Evolutionary conservation across 768 basidiomycete species (phyloP).

Genomic region (Pleurotus pulmonarius): DNA sequence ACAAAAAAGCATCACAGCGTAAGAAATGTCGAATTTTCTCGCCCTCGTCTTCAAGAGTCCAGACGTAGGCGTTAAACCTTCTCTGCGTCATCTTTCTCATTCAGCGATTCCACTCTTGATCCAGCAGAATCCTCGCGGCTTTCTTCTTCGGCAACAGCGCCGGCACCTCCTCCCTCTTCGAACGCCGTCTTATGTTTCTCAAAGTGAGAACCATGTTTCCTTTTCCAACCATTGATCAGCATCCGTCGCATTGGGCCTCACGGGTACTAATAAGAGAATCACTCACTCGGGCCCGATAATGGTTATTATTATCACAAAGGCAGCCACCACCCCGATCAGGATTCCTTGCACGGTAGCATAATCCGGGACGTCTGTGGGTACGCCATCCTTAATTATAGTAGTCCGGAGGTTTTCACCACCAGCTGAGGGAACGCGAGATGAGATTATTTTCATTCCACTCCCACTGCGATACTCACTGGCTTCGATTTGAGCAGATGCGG

Average conservation of each 20-base stretch:
- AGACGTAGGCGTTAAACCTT: no score
- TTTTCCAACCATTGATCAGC: constrained; percentile 15
- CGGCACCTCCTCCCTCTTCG: constrained; percentile 65
- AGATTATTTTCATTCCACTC: background rate
- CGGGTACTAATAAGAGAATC: background rate
- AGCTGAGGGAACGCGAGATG: constrained; percentile 26
- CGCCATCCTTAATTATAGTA: constrained; percentile 42
- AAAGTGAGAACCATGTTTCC: constrained; percentile 77
- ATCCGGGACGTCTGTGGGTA: constrained; percentile 44
- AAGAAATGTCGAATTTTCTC: no score
- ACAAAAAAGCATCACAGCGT: background rate
- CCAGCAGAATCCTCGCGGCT: constrained; percentile 1
- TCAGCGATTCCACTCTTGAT: background rate
- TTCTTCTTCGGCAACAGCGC: constrained; percentile 30
- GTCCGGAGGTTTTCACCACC: constrained; percentile 59
- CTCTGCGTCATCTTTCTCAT: constrained; percentile 7
- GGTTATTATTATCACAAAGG: constrained; percentile 72
- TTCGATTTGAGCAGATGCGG: constrained; percentile 80
- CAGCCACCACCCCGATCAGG: constrained; percentile 78
- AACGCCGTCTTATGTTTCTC: constrained; percentile 80
- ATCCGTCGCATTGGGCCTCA: background rate
- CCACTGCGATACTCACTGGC: constrained; percentile 40
- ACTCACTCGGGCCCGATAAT: constrained; percentile 75
- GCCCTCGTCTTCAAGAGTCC: no score
- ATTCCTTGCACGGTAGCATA: constrained; percentile 82